phyloP scores from a whole-genome alignment of 1,139 yeast genomes.

The Pneumocystis canis region DNA sequence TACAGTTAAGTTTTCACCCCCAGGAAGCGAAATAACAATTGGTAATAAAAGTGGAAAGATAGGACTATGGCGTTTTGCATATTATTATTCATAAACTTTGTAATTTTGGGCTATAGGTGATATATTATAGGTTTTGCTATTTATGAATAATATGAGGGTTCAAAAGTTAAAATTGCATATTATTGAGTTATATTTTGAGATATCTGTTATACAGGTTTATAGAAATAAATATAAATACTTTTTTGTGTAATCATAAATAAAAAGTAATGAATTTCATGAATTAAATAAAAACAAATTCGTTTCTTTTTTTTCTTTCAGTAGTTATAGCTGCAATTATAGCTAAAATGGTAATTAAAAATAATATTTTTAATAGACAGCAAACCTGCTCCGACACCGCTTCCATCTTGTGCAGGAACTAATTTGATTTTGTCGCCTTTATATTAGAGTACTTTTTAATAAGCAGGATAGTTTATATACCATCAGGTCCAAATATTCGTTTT shows the following conservation, averaged over 20 bases:
- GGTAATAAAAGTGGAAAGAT: slow-evolving; percentile 89
- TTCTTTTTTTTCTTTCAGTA: slow-evolving; percentile 53
- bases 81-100: slow-evolving; percentile 30
- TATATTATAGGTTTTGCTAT: not conserved
- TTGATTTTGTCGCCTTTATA: slow-evolving; percentile 54
- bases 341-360: slow-evolving; percentile 52
- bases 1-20: slow-evolving; percentile 64
- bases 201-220: not conserved
- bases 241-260: not conserved
- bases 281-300: slow-evolving; percentile 35
- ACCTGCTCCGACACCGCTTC: slow-evolving; percentile 43
- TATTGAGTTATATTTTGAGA: not conserved
- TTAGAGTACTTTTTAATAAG: slow-evolving; percentile 17
- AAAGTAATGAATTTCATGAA: not conserved
- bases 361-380: not conserved
- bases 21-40: slow-evolving; percentile 66
- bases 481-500: slow-evolving; percentile 60
- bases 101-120: not conserved
- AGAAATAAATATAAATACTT: not conserved
- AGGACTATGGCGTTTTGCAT: slow-evolving; percentile 77
- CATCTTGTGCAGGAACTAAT: slow-evolving; percentile 89
- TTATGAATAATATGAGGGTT: slow-evolving; percentile 2
- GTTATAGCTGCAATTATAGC: slow-evolving; percentile 94
- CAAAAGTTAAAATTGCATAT: not conserved
- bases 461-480: slow-evolving; percentile 33